Conservation (phyloP, 768 basidiomycete species). For the Lentinula edodes region DNA sequence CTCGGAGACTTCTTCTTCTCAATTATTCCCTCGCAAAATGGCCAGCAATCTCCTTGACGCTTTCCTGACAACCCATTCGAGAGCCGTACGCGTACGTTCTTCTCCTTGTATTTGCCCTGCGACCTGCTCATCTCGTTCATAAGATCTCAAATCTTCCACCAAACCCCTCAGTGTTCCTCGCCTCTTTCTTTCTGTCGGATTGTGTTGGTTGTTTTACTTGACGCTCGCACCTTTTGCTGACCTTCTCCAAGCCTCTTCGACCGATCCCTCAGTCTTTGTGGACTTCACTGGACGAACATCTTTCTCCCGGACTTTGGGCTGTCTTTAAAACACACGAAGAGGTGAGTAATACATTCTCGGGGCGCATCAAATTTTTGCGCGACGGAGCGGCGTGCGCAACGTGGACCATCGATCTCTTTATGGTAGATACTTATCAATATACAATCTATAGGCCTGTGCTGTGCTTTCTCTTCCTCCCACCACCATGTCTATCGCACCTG, state of each 20-base stretch:
- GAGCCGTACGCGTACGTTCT: slow-evolving; percentile 46
- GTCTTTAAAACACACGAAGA: slow-evolving; percentile 58
- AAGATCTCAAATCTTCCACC: slow-evolving; percentile 10
- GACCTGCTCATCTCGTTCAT: slow-evolving; percentile 1
- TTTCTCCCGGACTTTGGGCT: slow-evolving; percentile 36
- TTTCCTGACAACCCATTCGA: slow-evolving; percentile 46
- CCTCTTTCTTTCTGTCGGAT: slow-evolving; percentile 16
- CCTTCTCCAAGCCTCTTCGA: neutral
- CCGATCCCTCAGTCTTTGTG: slow-evolving; percentile 41
- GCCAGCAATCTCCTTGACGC: slow-evolving; percentile 21
- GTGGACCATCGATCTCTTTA: slow-evolving; percentile 18
- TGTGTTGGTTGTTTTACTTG: neutral
- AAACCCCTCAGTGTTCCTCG: slow-evolving; percentile 7
- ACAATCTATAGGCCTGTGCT: slow-evolving; percentile 41
- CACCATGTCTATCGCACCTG: slow-evolving; percentile 45
- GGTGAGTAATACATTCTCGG: slow-evolving; percentile 30
- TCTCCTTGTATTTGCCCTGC: slow-evolving; percentile 3
- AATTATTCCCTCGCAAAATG: neutral
- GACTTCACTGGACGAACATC: slow-evolving; percentile 32
- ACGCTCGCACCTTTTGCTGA: neutral
- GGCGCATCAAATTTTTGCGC: slow-evolving; percentile 9
- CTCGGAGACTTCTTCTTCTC: neutral
- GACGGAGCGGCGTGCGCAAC: slow-evolving; percentile 18
- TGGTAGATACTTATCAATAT: neutral
- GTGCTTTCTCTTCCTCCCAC: slow-evolving; percentile 47